Evolutionary conservation across 2,329 filamentous ascomycete species (phyloP), one percentile per base, ranked within the genome.

Genomic region (Pestalotiopsis sp.): DNA sequence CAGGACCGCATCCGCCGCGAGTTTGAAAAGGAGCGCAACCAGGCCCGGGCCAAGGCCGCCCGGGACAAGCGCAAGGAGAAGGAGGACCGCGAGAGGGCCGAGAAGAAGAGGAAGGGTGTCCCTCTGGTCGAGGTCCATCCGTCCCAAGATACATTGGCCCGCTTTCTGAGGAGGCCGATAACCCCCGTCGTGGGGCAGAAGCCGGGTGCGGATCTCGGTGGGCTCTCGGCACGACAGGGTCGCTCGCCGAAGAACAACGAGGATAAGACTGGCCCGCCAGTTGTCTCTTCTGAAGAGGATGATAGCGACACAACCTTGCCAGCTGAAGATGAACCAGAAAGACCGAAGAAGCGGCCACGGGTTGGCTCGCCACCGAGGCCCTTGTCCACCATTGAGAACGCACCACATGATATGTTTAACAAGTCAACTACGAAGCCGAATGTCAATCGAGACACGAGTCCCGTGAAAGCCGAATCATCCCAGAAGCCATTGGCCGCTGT

Each of bases 11-110:
- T 88, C 45, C 79, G 83, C 4, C 83, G 83, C 74, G 86, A 86
- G 73, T 81, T 84, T 27, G 86, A 86, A 73, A 84, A 82, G 75
- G 86, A 84, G 72, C 83, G 81, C 71, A 80, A 82, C 1, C 80
- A 83, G 20, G 79, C 80, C 3, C 84, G 84, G 68, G 88, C 88
- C 1, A 82, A 81, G 66, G 75, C 81, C 9, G 82, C 82, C 2
- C 78, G 87, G 27, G 88, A 90, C 52, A 86, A 83, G 77, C 89
- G 88, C 76, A 85, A 83, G 69, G 85, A 83, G 17, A 88, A 85
- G 73, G 87, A 87, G 63, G 76, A 81, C 31, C 82, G 81, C 7
- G 84, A 85, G 68, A 80, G 78, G 59, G 83, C 85, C n/a, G 83
- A 80, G 65, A 87, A 84, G 78, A 86, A 79, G 73, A 85, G 80